Base-by-base conservation (phyloP, 805 yeast species). In the Pichia cephalocereana region DNA sequence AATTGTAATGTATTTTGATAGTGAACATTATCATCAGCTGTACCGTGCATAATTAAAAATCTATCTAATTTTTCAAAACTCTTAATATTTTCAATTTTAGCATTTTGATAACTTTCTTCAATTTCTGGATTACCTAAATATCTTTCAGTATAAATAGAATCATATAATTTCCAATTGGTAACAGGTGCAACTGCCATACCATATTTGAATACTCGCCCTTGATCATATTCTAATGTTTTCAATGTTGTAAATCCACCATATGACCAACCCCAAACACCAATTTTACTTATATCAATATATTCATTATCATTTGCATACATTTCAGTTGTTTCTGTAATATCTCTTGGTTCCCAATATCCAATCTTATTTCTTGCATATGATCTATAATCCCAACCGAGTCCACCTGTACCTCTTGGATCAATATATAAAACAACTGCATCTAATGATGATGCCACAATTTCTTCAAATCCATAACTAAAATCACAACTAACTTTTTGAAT, bases 131-230 rank as follows among this genome's bases (percentile, higher is more conserved):
- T 52, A 28, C 75, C 75, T 86, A 86, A 77, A 59, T 82, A 84
- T 51, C 95, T 70, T 63, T 86, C 95, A 0, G 95, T 83, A 62
- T 84, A 86, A 28, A 86, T 77, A 0, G 91, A 81, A 63, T 86
- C 89, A 57, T 86, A 86, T 34, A 79, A 70, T 47, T 66, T 63
- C 91, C 91, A 86, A 57, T 83, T 73, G 7, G 95, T 86, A 4
- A 86, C 95, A 0, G 95, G 95, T 0, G 95, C 95, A 40, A 86
- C 89, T 0, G 90, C 80, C 72, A 83, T 78, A 9, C 91, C 93
- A 58, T 75, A 86, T 51, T 80, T 80, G 69, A 86, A 85, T 0
- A 74, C 71, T 9, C 75, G 64, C 7, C 86, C 82, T 14, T 62
- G 58, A 59, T 86, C 95, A 43, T 68, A 71, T 61, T 86, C 95